Evolutionary conservation across 2,329 filamentous ascomycete species (phyloP).

Genomic region (Ophiostoma ips): DNA sequence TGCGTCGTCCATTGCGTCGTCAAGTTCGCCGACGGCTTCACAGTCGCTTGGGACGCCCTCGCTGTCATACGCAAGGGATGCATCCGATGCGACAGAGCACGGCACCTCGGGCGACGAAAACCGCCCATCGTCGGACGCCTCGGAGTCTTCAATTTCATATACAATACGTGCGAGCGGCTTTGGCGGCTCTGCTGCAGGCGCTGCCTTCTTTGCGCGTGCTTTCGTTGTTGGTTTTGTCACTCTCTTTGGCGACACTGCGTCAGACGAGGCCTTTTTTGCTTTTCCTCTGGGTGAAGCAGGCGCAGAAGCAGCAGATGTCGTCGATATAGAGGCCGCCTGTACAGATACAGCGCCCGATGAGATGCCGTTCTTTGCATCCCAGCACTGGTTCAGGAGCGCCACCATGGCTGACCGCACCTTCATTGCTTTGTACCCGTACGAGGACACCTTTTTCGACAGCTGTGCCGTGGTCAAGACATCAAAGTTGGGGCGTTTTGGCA

Average conservation of each 20-base stretch:
- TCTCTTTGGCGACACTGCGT: conserved; percentile 2
- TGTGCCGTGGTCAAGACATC: conserved; percentile 47
- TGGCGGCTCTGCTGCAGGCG: neutral
- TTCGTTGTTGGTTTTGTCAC: conserved; percentile 6
- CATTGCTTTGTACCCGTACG: conserved; percentile 60
- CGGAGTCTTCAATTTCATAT: conserved; percentile 12
- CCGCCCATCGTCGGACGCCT: conserved; percentile 22
- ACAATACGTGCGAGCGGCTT: neutral
- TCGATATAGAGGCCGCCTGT: neutral
- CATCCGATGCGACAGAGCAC: conserved; percentile 14
- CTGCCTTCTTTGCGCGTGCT: conserved; percentile 16
- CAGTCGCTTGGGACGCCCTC: conserved; percentile 21
- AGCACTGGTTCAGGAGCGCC: conserved; percentile 54
- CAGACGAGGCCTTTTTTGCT: neutral
- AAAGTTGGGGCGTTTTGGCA: conserved; percentile 35
- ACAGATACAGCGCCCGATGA: neutral
- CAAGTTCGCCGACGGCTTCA: conserved; percentile 10
- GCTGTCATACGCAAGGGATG: neutral
- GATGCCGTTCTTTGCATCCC: conserved; percentile 24
- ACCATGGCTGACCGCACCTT: conserved; percentile 58
- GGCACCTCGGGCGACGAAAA: conserved; percentile 19
- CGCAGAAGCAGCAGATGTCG: neutral
- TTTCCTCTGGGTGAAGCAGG: neutral
- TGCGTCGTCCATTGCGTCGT: conserved; percentile 26
- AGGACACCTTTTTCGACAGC: conserved; percentile 45